A percentile compares a stretch with the other conserved stretches of the same genome.
These are phyloP conservation scores for Canariomyces notabilis DNA, from an alignment of 2,329 filamentous ascomycete species.

Conservation along the genomic window DNA sequence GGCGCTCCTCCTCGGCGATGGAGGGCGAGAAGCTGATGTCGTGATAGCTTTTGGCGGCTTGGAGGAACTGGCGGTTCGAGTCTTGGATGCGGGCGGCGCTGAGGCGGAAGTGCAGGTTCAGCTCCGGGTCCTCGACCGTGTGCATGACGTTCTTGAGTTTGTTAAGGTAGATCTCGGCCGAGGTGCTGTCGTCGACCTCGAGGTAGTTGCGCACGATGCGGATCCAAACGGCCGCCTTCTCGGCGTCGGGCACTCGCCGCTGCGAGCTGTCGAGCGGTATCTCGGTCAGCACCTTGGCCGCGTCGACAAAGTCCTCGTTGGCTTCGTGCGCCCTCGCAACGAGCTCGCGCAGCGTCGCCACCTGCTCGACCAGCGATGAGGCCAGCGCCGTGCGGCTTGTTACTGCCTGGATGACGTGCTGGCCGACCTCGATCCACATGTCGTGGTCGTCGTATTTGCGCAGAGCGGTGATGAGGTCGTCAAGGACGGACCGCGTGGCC, in stretches of 20 bases:
- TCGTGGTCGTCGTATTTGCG: slow-evolving; percentile 55
- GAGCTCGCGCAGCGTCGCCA: slow-evolving; percentile 71
- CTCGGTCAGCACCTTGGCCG: slow-evolving; percentile 71
- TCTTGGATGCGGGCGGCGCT: slow-evolving; percentile 92
- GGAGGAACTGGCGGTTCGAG: slow-evolving; percentile 81
- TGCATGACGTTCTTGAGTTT: slow-evolving; percentile 91
- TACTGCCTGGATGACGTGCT: slow-evolving; percentile 65
- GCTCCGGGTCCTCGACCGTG: slow-evolving; percentile 65
- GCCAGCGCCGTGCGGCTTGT: slow-evolving; percentile 47
- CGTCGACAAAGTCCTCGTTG: slow-evolving; percentile 73
- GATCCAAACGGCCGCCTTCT: slow-evolving; percentile 83
- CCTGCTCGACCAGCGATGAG: slow-evolving; percentile 78
- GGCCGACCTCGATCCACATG: slow-evolving; percentile 69
- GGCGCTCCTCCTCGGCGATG: slow-evolving; percentile 80
- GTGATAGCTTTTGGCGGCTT: slow-evolving; percentile 84
- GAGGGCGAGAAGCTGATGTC: slow-evolving; percentile 71
- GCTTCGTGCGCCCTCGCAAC: slow-evolving; percentile 78
- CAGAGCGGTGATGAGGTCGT: slow-evolving; percentile 43
- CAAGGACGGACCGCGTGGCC: slow-evolving; percentile 26
- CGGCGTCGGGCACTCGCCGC: slow-evolving; percentile 73
- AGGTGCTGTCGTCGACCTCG: slow-evolving; percentile 84
- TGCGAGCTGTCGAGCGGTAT: slow-evolving; percentile 89
- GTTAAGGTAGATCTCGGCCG: slow-evolving; percentile 83
- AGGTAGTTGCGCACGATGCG: slow-evolving; percentile 91
- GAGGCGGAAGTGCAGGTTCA: slow-evolving; percentile 81